These are phyloP conservation scores for Wakefieldia striispora DNA, from an alignment of 768 basidiomycete species.

Conservation along the genomic window DNA sequence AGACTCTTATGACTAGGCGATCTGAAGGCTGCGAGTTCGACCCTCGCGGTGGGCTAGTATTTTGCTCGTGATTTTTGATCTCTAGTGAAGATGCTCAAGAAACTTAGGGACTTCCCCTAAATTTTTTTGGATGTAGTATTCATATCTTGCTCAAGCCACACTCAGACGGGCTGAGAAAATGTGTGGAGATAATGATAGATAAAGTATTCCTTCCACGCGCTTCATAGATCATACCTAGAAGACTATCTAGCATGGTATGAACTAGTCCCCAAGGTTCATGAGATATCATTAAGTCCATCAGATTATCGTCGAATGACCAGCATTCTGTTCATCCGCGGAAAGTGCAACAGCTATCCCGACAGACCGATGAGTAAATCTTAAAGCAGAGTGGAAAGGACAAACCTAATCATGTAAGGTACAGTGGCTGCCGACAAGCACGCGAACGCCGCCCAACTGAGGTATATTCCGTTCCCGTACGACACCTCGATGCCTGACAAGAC, in stretches of 20 bases:
- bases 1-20: constrained; percentile 54
- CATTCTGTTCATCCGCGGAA: constrained; percentile 58
- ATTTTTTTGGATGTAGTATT: too few species aligned
- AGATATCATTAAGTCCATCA: constrained; percentile 19
- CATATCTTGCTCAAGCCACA: not conserved
- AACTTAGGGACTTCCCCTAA: too few species aligned
- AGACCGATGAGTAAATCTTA: not conserved
- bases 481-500: constrained; percentile 61
- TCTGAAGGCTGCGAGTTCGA: constrained; percentile 66
- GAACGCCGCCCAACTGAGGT: constrained; percentile 74
- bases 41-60: constrained; percentile 58
- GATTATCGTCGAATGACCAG: constrained; percentile 23
- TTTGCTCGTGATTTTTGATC: constrained; percentile 12
- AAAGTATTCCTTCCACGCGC: constrained; percentile 16
- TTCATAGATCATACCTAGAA: constrained; percentile 6
- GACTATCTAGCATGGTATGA: constrained; percentile 5
- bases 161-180: not conserved
- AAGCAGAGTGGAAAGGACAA: constrained; percentile 20
- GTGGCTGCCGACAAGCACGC: constrained; percentile 62
- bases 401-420: constrained; percentile 79
- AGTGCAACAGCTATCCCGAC: constrained; percentile 66
- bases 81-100: too few species aligned
- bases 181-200: constrained; percentile 23
- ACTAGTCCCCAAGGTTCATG: constrained; percentile 3
- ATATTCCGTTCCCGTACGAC: constrained; percentile 59